Percentiles rank a stretch among this genome's conserved stretches.
Evolutionary conservation across 1,284 basidiomycete genomes (phyloP).

Genomic region (Fomitopsis pinicola): DNA sequence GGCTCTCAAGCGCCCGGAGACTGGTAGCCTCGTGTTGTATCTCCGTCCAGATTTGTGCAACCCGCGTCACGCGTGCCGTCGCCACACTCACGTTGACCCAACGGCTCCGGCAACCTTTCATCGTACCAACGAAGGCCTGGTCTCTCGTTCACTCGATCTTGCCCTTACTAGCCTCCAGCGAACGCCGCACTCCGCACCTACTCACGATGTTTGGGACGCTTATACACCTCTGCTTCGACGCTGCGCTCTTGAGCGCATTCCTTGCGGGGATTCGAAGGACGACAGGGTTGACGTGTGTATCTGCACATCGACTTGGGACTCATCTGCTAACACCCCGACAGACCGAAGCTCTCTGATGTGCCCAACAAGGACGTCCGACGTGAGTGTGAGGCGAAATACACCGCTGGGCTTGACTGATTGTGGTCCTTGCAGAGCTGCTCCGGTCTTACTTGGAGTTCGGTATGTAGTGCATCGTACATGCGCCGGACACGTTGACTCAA

Average conservation of each 20-base stretch:
- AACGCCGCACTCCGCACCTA: too few relatives aligned
- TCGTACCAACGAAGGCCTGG: background rate
- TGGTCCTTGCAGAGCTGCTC: conserved; percentile 51
- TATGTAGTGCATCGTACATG: conserved; percentile 30
- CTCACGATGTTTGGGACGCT: conserved; percentile 52
- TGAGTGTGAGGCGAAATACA: conserved; percentile 36
- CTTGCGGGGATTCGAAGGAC: conserved; percentile 77
- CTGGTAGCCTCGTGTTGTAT: background rate
- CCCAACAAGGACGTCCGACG: conserved; percentile 82
- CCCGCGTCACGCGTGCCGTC: background rate
- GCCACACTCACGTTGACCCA: background rate
- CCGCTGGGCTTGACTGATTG: background rate
- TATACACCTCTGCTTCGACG: conserved; percentile 75
- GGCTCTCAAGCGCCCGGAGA: background rate
- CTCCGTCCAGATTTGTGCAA: background rate
- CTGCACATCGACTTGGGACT: background rate
- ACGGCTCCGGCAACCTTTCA: background rate
- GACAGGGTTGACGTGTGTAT: conserved; percentile 74
- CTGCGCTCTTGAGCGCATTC: conserved; percentile 70
- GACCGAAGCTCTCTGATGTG: conserved; percentile 65
- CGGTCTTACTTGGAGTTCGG: conserved; percentile 76
- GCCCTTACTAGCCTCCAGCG: background rate
- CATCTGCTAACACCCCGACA: conserved; percentile 20
- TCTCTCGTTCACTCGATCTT: conserved; percentile 13
- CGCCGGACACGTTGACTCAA: background rate